Percentiles rank a stretch among this genome's conserved stretches.
These are phyloP conservation scores for Heterobasidion occidentale DNA, from an alignment of 1,284 basidiomycete genomes.

Conservation along the genomic window DNA sequence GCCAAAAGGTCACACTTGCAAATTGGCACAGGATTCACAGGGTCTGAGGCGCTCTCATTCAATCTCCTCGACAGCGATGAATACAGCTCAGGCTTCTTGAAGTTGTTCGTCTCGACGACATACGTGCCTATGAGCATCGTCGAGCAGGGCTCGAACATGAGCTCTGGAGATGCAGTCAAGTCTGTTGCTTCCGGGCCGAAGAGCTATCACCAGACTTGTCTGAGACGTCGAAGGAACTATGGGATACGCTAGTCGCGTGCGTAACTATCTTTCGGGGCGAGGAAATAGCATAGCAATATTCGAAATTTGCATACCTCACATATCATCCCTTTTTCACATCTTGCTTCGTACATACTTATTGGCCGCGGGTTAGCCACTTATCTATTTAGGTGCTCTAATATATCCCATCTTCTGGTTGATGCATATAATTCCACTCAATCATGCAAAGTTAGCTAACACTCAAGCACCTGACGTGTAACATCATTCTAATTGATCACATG, in stretches of 20 bases:
- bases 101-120: slow-evolving; percentile 36
- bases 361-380: too few species aligned
- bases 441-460: too few species aligned
- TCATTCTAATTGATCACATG: too few species aligned
- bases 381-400: too few species aligned
- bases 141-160: slow-evolving; percentile 24
- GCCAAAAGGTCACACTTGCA: slow-evolving; percentile 24
- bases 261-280: slow-evolving; percentile 16
- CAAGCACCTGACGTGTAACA: too few species aligned
- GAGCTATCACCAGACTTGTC: too few species aligned
- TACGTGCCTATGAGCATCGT: slow-evolving; percentile 34
- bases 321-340: too few species aligned
- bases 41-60: slow-evolving; percentile 26
- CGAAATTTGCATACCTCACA: too few species aligned
- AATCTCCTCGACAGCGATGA: slow-evolving; percentile 19
- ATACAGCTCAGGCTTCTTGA: slow-evolving; percentile 32
- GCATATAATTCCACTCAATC: too few species aligned
- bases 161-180: not conserved
- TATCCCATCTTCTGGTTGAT: too few species aligned
- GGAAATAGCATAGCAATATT: too few species aligned
- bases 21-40: slow-evolving; percentile 23
- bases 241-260: slow-evolving; percentile 22
- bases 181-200: not conserved
- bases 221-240: slow-evolving; percentile 14
- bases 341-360: too few species aligned